These are phyloP conservation scores for Daldinia concentrica DNA, from an alignment of 495 filamentous ascomycete species.

Conservation along the genomic window DNA sequence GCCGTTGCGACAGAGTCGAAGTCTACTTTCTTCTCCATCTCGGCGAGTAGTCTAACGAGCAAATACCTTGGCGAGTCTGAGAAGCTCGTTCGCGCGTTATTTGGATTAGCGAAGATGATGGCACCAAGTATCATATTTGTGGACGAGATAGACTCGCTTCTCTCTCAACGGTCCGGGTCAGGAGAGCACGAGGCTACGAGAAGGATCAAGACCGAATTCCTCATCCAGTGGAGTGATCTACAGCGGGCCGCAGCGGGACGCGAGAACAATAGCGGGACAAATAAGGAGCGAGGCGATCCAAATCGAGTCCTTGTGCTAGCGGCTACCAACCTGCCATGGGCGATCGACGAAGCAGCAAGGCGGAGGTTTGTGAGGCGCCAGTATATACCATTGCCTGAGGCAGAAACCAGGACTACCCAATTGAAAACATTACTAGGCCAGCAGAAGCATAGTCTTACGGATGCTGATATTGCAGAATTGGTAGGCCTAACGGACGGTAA, in stretches of 20 bases:
- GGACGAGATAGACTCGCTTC: slow-evolving; percentile 95
- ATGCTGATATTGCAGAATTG: slow-evolving; percentile 76
- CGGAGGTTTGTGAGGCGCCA: slow-evolving; percentile 91
- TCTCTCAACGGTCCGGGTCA: slow-evolving; percentile 82
- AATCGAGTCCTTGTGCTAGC: slow-evolving; percentile 92
- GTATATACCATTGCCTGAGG: slow-evolving; percentile 94
- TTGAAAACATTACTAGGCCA: slow-evolving; percentile 79
- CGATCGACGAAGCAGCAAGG: slow-evolving; percentile 94
- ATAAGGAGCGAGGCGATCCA: slow-evolving; percentile 78
- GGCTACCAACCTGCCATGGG: slow-evolving; percentile 97
- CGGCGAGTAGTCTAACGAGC: slow-evolving; percentile 89
- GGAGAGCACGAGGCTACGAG: slow-evolving; percentile 94
- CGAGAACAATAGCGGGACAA: slow-evolving; percentile 56
- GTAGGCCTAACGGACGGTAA: slow-evolving; percentile 89
- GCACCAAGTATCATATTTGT: slow-evolving; percentile 98
- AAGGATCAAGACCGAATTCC: slow-evolving; percentile 95
- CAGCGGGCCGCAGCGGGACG: slow-evolving; percentile 90
- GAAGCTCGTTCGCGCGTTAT: slow-evolving; percentile 94
- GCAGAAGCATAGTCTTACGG: slow-evolving; percentile 83
- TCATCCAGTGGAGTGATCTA: slow-evolving; percentile 97
- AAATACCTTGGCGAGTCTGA: slow-evolving; percentile 98
- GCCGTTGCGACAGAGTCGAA: slow-evolving; percentile 95
- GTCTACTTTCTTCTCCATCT: slow-evolving; percentile 98
- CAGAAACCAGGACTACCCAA: slow-evolving; percentile 78
- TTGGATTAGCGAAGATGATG: slow-evolving; percentile 86